phyloP scores from a whole-genome alignment of 2,329 filamentous ascomycete genomes.

The Tolypocladium endophyticum region DNA sequence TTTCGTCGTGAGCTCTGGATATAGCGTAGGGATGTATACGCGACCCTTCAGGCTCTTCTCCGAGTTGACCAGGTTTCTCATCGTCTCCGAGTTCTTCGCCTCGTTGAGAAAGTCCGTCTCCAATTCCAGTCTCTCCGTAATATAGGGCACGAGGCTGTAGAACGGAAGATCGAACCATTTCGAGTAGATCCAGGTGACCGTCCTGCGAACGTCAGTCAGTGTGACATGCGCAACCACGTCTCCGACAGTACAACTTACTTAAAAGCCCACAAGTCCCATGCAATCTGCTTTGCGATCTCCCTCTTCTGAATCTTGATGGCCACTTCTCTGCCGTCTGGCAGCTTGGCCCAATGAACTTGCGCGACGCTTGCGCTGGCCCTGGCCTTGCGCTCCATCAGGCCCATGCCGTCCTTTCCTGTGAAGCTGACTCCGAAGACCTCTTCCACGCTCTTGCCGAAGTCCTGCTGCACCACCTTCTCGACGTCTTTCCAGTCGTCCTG shows the following conservation, averaged over 20 bases:
- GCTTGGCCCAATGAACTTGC: constrained; percentile 88
- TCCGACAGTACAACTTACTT: constrained; percentile 41
- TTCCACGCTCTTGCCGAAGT: constrained; percentile 78
- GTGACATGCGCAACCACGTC: neutral
- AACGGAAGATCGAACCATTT: constrained; percentile 89
- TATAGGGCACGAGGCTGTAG: constrained; percentile 83
- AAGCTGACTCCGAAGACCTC: constrained; percentile 92
- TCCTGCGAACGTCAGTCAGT: constrained; percentile 29
- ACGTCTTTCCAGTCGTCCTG: constrained; percentile 84
- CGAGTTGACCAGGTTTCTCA: constrained; percentile 63
- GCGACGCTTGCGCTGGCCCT: constrained; percentile 82
- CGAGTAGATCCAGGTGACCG: constrained; percentile 73
- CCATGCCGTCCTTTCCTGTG: constrained; percentile 54
- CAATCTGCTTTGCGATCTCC: constrained; percentile 83
- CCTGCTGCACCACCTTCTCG: constrained; percentile 73
- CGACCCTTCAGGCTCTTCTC: constrained; percentile 68
- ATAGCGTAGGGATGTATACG: constrained; percentile 82
- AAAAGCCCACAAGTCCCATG: constrained; percentile 94
- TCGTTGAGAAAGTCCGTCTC: constrained; percentile 95
- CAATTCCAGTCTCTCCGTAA: constrained; percentile 79
- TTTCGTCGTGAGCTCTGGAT: constrained; percentile 69
- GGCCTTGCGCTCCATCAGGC: constrained; percentile 50
- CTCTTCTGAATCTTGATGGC: constrained; percentile 95
- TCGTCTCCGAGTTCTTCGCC: constrained; percentile 75
- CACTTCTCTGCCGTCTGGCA: constrained; percentile 80